Evolutionary conservation across 441 rosid species (phyloP), one percentile per base, ranked within the genome.

Genomic region (Gossypium trilobum): DNA sequence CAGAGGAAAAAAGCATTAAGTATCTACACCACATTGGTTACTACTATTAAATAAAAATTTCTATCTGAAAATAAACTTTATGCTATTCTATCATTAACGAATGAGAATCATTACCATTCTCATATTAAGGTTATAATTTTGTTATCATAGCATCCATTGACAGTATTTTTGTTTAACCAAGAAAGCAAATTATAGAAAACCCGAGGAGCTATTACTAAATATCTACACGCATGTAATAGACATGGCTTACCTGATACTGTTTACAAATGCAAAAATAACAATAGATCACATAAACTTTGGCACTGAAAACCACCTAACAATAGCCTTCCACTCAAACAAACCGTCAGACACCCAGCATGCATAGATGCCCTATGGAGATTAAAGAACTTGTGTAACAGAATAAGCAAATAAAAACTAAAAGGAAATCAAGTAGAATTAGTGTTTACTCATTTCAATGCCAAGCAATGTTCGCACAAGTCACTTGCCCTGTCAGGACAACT

Each of bases 401-500:
- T 31, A 31, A 31, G 7, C 29, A 52, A 52, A 54, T 54, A 69
- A 54, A 54, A 54, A 27, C 51, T 16, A 52, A 54, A 69, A 11
- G 29, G 62, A 44, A 17, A 52, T 29, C 5, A 31, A 29, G 57
- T 68, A 29, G 72, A 52, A 52, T 51, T 68, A 51, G 58, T 16
- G 5, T 68, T 52, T 68, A 52, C 50, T 69, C 5, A 0, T 52
- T 69, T 69, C 4, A 13, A 54, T 54, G 62, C 14, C 48, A 31
- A 69, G 61, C 50, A 69, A 54, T 19, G 9, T 69, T 69, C 5
- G 62, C 72, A 69, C 72, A 69, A 9, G 50, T 29, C 72, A 51
- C 5, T 27, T 25, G 7, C 46, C 72, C 19, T 69, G 61, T 54
- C 33, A 29, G 36, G 31, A 54, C 50, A 69, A 39, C 17, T 52